Base-by-base conservation (phyloP, 2,329 filamentous ascomycete species). In the Claviceps arundinis region DNA sequence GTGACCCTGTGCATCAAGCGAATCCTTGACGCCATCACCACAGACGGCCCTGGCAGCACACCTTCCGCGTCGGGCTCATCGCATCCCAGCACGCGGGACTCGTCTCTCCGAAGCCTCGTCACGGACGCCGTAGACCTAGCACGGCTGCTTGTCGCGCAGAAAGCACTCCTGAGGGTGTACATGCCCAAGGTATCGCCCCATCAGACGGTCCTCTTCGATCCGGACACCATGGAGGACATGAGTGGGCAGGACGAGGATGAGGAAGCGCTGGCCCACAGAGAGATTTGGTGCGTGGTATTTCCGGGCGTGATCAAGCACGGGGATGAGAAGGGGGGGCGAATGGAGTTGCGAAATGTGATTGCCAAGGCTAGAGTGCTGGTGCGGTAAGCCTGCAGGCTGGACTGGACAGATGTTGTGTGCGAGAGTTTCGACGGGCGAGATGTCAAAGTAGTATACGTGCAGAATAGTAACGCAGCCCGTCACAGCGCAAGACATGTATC, bases 281-380 rank as follows among this genome's bases (percentile, higher is more conserved):
- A 80, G 50, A 74, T 86, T 38, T 70, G 69, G 52, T 85, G 81
- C 62, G 76, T 83, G 22, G 78, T 77, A 2, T 85, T 84, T 52
- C 82, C 82, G 1, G 78, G 77, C 6, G 72, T 86, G 22, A 69
- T 81, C 52, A 86, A 86, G 67, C 68, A 72, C 22, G 82, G 82
- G 5, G 80, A 85, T 62, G 81, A 84, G 66, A 77, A 74, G 55
- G 82, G 82, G 24, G 73, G 75, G 41, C 75, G 81, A 56, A 65
- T 77, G 58, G 76, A 84, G 60, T 76, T 78, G 55, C 71, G 73
- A 43, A 85, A 85, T 61, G 73, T 85, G 46, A 77, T 86, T 56
- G 70, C 76, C 54, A 85, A 84, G 65, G 78, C 81, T n/a, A 77
- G 76, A 58, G 82, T 86, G 5, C 65, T 85, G 47, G 30, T 34